These are phyloP conservation scores for Gyrodon lividus DNA, from an alignment of 768 basidiomycete genomes.

Conservation along the genomic window DNA sequence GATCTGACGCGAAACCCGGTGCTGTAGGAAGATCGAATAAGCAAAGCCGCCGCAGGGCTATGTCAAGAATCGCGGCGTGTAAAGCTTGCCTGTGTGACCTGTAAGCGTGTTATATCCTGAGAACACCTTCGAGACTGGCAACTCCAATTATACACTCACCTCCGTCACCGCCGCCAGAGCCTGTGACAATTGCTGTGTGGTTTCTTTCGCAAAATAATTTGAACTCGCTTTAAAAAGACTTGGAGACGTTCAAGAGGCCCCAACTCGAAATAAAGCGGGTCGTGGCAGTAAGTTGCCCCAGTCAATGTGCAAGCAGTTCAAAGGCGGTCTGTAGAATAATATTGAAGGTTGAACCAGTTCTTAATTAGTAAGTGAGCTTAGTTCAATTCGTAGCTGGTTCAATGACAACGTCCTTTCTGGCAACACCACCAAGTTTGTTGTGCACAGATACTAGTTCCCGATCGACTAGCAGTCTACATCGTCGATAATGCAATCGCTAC, in stretches of 20 bases:
- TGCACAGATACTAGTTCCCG: background rate
- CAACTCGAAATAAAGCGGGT: background rate
- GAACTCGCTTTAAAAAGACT: background rate
- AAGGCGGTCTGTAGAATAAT: background rate
- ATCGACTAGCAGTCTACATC: slow-evolving; percentile 11
- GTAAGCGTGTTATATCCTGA: background rate
- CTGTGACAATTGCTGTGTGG: background rate
- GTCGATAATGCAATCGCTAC: slow-evolving; percentile 52
- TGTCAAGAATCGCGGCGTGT: background rate
- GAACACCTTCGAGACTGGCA: background rate
- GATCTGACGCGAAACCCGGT: background rate
- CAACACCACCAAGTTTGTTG: background rate
- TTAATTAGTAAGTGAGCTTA: background rate
- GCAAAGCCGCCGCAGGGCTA: background rate
- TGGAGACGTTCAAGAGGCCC: background rate
- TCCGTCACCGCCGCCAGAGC: background rate
- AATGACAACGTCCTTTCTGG: background rate
- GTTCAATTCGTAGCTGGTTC: background rate
- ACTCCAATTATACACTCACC: background rate
- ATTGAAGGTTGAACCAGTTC: slow-evolving; percentile 1
- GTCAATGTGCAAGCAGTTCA: background rate
- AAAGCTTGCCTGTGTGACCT: background rate
- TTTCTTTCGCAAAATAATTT: background rate
- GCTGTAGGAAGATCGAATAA: background rate
- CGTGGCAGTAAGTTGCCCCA: background rate